These are phyloP conservation scores for Lentinula edodes DNA, from an alignment of 768 basidiomycete species.

Conservation along the genomic window DNA sequence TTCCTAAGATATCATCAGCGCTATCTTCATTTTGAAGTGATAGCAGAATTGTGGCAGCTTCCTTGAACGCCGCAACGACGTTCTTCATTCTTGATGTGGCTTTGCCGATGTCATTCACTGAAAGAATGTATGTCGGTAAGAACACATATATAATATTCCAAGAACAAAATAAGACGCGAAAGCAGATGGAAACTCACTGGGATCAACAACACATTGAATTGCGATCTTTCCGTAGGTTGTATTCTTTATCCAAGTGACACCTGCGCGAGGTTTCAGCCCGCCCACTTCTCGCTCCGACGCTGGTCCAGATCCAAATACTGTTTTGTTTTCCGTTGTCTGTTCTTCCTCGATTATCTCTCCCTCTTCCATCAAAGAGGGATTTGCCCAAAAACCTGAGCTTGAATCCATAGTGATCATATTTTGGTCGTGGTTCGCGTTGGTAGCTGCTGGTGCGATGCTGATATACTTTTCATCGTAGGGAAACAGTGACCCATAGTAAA, in stretches of 20 bases:
- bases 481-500: constrained; percentile 52
- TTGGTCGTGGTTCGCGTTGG: not conserved
- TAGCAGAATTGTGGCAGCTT: constrained; percentile 8
- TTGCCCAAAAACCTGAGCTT: not conserved
- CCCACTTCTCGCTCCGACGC: not conserved
- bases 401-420: not conserved
- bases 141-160: too few species aligned
- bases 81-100: constrained; percentile 23
- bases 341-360: constrained; percentile 19
- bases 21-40: not conserved
- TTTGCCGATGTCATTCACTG: constrained; percentile 36
- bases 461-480: constrained; percentile 35
- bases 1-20: not conserved
- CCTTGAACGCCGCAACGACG: constrained; percentile 29
- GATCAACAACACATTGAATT: constrained; percentile 37
- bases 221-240: constrained; percentile 22
- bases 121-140: too few species aligned
- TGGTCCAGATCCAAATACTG: not conserved
- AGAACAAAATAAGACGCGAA: not conserved
- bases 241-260: constrained; percentile 25
- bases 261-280: constrained; percentile 21
- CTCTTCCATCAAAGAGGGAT: constrained; percentile 8
- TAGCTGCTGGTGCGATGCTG: constrained; percentile 18
- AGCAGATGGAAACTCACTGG: constrained; percentile 22
- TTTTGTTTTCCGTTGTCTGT: not conserved